These are phyloP conservation scores for Chalaropsis thielavioides DNA, from an alignment of 2,329 filamentous ascomycete species.

Conservation along the genomic window DNA sequence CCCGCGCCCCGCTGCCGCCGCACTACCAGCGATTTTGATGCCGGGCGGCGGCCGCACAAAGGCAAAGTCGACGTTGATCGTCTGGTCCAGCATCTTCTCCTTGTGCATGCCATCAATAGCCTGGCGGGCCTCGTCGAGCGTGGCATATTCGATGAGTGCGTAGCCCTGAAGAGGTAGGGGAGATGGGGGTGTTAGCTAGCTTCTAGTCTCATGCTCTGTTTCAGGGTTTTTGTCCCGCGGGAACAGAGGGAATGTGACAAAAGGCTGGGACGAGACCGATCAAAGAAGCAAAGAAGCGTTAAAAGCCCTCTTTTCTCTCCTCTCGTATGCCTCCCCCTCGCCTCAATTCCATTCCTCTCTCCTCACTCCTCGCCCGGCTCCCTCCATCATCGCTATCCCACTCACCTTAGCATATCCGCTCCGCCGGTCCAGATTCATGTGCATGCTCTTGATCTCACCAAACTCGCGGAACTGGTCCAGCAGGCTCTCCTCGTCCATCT, in stretches of 20 bases:
- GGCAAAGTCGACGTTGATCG: constrained; percentile 66
- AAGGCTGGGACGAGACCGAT: neutral
- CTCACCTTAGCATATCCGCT: constrained; percentile 74
- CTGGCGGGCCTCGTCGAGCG: constrained; percentile 62
- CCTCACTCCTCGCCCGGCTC: neutral
- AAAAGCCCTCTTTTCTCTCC: neutral
- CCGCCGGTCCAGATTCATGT: constrained; percentile 66
- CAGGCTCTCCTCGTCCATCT: constrained; percentile 69
- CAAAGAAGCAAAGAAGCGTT: no score
- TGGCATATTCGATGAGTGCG: constrained; percentile 71
- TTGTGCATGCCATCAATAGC: constrained; percentile 68
- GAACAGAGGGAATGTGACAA: no score
- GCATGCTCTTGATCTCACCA: constrained; percentile 76
- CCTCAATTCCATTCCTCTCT: no score
- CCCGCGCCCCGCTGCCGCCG: constrained; percentile 24
- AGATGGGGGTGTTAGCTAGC: neutral
- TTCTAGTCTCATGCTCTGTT: neutral
- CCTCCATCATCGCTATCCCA: neutral
- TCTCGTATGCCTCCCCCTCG: neutral
- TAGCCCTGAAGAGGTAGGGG: constrained; percentile 46
- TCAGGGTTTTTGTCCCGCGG: neutral
- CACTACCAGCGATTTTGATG: constrained; percentile 26
- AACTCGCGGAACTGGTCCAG: constrained; percentile 72
- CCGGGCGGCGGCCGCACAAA: constrained; percentile 66
- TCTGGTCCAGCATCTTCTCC: constrained; percentile 68